Evolutionary conservation across 495 filamentous ascomycete species (phyloP).

Genomic region (Aspergillus nanangensis): DNA sequence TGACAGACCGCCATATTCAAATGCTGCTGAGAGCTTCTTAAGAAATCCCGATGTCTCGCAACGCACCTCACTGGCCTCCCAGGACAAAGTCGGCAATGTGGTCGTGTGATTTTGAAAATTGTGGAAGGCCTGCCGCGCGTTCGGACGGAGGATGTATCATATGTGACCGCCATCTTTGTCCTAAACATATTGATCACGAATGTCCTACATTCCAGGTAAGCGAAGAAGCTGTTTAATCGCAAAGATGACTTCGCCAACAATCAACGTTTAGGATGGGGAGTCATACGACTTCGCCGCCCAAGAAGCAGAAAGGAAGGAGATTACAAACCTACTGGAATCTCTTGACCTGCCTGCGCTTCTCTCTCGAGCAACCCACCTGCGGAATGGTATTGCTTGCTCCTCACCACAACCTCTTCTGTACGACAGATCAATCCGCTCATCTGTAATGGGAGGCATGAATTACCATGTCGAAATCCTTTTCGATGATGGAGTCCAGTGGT

Average conservation of each 20-base stretch:
- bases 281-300: constrained; percentile 18
- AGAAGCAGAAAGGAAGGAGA: constrained; percentile 21
- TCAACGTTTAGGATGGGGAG: constrained; percentile 20
- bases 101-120: constrained; percentile 26
- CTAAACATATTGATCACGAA: constrained; percentile 25
- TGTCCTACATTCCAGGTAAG: constrained; percentile 34
- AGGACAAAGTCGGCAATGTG: constrained; percentile 16
- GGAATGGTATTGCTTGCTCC: constrained; percentile 21
- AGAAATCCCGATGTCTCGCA: background rate
- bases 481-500: constrained; percentile 23
- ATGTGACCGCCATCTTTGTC: constrained; percentile 30
- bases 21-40: background rate
- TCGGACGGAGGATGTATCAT: constrained; percentile 27
- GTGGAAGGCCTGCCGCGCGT: constrained; percentile 24
- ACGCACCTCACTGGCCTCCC: background rate
- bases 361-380: constrained; percentile 13
- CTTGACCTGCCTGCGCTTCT: constrained; percentile 25
- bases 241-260: background rate
- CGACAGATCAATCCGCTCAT: constrained; percentile 19
- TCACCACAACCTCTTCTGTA: constrained; percentile 20
- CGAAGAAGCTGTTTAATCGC: background rate
- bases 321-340: constrained; percentile 23
- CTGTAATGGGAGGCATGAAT: constrained; percentile 36
- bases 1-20: background rate
- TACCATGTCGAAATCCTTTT: constrained; percentile 25